phyloP scores from a whole-genome alignment of 805 yeast genomes.

The Geotrichum ghanense region DNA sequence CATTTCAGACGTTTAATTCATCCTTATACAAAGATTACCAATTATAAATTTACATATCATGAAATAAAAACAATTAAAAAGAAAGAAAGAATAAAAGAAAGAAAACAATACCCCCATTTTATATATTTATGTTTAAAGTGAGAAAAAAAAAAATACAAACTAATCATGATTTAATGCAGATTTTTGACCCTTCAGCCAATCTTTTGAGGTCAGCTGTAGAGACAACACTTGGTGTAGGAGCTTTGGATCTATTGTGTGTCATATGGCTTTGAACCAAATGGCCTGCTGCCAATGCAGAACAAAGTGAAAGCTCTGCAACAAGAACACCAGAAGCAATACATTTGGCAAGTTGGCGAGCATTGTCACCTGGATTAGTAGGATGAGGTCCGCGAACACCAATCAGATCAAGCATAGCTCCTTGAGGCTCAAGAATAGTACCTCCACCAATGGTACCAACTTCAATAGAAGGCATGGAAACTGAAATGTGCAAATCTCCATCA shows the following conservation, averaged over 20 bases:
- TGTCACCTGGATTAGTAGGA: conserved; percentile 84
- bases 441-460: conserved; percentile 99
- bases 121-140: too few species aligned
- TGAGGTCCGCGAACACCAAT: conserved; percentile 95
- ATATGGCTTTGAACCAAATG: conserved; percentile 96
- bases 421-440: conserved; percentile 96
- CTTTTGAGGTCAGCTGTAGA: conserved; percentile 34
- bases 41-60: too few species aligned
- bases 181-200: conserved; percentile 60
- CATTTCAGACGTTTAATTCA: too few species aligned
- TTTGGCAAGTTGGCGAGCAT: conserved; percentile 86
- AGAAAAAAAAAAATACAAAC: background rate
- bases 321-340: conserved; percentile 89
- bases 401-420: conserved; percentile 88
- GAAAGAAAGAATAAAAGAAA: too few species aligned
- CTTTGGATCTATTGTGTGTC: conserved; percentile 77
- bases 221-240: conserved; percentile 29
- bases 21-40: too few species aligned
- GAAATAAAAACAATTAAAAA: too few species aligned
- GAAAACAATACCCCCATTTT: too few species aligned
- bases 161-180: conserved; percentile 43
- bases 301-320: conserved; percentile 90
- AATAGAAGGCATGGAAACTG: conserved; percentile 98
- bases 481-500: conserved; percentile 69
- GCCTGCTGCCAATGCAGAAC: conserved; percentile 97